phyloP scores from a whole-genome alignment of 2,329 filamentous ascomycete species.

The Aspergillus sergii region DNA sequence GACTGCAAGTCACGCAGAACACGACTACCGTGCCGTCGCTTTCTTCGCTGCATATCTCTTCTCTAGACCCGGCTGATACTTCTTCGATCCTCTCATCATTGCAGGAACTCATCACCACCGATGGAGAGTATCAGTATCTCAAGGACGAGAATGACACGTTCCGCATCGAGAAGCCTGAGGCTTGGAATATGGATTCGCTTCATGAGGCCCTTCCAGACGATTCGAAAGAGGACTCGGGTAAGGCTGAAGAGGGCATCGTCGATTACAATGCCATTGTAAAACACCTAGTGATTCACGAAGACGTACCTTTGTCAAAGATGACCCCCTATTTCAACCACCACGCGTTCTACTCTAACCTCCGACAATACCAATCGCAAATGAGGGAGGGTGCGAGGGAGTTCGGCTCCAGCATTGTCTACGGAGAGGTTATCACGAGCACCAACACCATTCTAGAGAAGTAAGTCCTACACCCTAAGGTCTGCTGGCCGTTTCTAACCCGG shows the following conservation, averaged over 20 bases:
- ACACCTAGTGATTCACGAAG: constrained; percentile 71
- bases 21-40: constrained; percentile 73
- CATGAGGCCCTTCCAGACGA: constrained; percentile 55
- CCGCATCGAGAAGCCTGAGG: constrained; percentile 68
- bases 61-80: constrained; percentile 65
- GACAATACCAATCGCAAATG: constrained; percentile 64
- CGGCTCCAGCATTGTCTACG: constrained; percentile 79
- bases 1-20: constrained; percentile 74
- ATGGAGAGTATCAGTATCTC: constrained; percentile 71
- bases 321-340: constrained; percentile 88
- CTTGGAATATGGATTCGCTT: constrained; percentile 61
- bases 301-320: constrained; percentile 68
- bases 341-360: constrained; percentile 73
- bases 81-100: constrained; percentile 65
- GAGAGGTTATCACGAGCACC: constrained; percentile 89
- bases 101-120: constrained; percentile 67
- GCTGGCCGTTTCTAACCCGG: neutral
- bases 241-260: constrained; percentile 61
- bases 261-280: constrained; percentile 78
- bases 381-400: constrained; percentile 64
- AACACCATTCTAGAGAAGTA: constrained; percentile 91
- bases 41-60: constrained; percentile 80
- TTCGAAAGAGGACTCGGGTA: constrained; percentile 24
- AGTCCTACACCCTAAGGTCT: constrained; percentile 14
- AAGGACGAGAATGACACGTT: constrained; percentile 83